Evolutionary conservation across 371 early-diverging fungal species (phyloP).

Genomic region (Lichtheimia hyalospora): DNA sequence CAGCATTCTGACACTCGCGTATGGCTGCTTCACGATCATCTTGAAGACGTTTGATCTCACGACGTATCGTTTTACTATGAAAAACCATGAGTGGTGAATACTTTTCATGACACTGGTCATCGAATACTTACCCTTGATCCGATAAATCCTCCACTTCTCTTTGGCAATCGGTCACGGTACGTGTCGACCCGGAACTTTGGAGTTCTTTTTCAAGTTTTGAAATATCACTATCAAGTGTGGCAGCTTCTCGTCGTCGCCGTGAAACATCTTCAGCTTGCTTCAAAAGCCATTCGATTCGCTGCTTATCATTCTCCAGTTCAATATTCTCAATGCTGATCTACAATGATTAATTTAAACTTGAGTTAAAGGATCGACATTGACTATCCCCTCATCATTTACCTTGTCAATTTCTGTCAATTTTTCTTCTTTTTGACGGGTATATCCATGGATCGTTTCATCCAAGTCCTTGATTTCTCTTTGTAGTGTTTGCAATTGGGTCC

Average conservation of each 20-base stretch:
- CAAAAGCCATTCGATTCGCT: slow-evolving; percentile 19
- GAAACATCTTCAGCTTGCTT: slow-evolving; percentile 41
- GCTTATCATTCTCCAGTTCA: slow-evolving; percentile 18
- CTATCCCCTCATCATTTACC: background rate
- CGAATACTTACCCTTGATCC: slow-evolving; percentile 37
- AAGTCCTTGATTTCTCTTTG: slow-evolving; percentile 25
- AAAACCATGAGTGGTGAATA: background rate
- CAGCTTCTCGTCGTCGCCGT: slow-evolving; percentile 37
- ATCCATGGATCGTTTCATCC: slow-evolving; percentile 41
- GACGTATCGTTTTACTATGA: slow-evolving; percentile 35
- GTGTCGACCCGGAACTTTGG: slow-evolving; percentile 55
- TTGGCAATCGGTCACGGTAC: slow-evolving; percentile 70
- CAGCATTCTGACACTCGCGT: slow-evolving; percentile 43
- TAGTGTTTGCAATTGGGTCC: slow-evolving; percentile 34
- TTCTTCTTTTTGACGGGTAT: slow-evolving; percentile 32
- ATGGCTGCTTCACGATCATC: slow-evolving; percentile 41
- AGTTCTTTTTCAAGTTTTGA: slow-evolving; percentile 58
- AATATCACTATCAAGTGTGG: slow-evolving; percentile 41
- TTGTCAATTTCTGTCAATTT: slow-evolving; percentile 8
- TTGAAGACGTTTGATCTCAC: slow-evolving; percentile 56
- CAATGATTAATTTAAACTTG: background rate
- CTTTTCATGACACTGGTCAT: background rate
- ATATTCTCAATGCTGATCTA: slow-evolving; percentile 20
- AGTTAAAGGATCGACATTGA: background rate
- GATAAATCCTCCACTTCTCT: slow-evolving; percentile 55